Base-by-base conservation (phyloP, 768 basidiomycete species). In the Trametes meyenii region DNA sequence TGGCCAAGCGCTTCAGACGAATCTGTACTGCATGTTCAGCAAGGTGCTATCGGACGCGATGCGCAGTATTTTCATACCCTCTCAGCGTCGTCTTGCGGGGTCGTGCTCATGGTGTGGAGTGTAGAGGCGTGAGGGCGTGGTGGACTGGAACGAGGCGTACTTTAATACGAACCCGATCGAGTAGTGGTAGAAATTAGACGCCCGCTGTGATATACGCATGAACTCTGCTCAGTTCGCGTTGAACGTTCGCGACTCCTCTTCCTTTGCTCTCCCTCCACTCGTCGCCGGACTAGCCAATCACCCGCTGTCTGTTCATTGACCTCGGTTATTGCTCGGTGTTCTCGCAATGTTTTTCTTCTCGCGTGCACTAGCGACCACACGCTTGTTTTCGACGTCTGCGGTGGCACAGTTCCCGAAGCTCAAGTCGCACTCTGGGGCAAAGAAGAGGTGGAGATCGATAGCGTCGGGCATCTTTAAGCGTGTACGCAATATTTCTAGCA, bases 1-100 rank as follows among this genome's bases (percentile, higher is more conserved):
- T 93, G 35, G 92, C 94, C 54, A 98, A 81, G 58, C 96, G 86
- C 76, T 96, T 96, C 73, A 93, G 77, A 65, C 94, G 92, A 71
- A 97, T 96, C 95, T 96, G 68, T 33, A 38, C 33, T 4, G 14
- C 10, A 33, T 21, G 16, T 13, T 33, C 35, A 49, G 42, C 43
- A 55, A 17, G 16, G 21, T n/a, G 11, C 0, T 16, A 16, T 39
- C n/a, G 17, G 39, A 17, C 12, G 23, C n/a, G 6, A 23, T 1
- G 35, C 29, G 29, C 29, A 14, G 5, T 50, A 45, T 38, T 39
- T 50, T 26, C 66, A 33, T 80, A 92, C 91, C 55, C 88, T 83
- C 69, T 93, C 93, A 12, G 92, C 94, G 74, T 93, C 92, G 63
- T 88, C 85, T 63, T 86, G 84, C 0, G 88, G 88, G 46, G 69